A percentile compares a stretch with the other conserved stretches of the same genome.
phyloP scores from a whole-genome alignment of 768 basidiomycete species.

The Holtermannia corniformis region DNA sequence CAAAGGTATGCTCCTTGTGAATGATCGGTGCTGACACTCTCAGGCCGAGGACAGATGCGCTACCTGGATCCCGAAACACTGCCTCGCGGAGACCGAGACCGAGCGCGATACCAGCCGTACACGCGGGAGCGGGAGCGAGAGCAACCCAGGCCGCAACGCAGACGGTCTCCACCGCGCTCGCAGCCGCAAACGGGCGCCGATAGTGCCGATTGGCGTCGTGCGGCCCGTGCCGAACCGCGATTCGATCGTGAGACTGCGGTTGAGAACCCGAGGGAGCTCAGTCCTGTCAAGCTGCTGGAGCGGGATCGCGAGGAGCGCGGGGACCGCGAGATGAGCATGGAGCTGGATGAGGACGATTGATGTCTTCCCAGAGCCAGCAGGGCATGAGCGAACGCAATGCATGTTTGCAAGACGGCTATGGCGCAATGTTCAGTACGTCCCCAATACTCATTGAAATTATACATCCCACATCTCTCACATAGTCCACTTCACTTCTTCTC shows the following conservation, averaged over 20 bases:
- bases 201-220: background rate
- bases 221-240: too few species aligned
- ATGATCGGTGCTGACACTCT: background rate
- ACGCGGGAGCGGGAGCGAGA: too few species aligned
- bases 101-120: too few species aligned
- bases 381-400: background rate
- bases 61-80: conserved; percentile 34
- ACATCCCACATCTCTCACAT: background rate
- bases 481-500: conserved; percentile 5
- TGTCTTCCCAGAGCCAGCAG: too few species aligned
- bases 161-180: background rate
- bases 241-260: too few species aligned
- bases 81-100: too few species aligned
- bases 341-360: background rate
- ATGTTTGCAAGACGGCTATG: background rate
- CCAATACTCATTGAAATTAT: background rate
- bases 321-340: background rate
- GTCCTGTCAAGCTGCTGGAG: too few species aligned
- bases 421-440: background rate
- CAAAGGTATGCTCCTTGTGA: conserved; percentile 26
- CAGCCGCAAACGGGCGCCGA: background rate
- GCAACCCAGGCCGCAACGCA: too few species aligned
- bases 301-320: background rate
- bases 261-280: too few species aligned
- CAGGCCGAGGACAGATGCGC: conserved; percentile 39